Conservation (phyloP, 139 green algal species). For the Tetratostichococcus sp. region DNA sequence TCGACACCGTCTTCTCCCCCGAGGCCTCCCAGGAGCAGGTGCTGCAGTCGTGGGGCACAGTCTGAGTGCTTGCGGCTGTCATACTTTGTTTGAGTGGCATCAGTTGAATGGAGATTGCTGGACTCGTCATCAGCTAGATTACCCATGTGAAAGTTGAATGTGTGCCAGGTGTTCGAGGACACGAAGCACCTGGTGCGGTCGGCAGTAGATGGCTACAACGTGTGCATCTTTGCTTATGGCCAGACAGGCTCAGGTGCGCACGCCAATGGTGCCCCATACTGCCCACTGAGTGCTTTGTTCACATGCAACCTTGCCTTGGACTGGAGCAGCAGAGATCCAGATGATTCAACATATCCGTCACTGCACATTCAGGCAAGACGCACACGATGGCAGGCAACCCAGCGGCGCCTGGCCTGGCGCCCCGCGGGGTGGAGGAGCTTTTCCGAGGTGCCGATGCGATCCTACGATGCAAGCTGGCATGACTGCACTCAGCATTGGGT, state of each 20-base stretch:
- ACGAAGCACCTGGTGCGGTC: conserved; percentile 93
- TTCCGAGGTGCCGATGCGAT: conserved; percentile 40
- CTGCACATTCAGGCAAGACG: conserved; percentile 31
- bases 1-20: conserved; percentile 79
- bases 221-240: conserved; percentile 71
- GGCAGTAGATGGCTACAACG: conserved; percentile 84
- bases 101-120: too few species aligned
- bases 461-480: too few species aligned
- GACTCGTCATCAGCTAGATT: too few species aligned
- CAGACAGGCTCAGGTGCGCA: conserved; percentile 77
- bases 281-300: too few species aligned
- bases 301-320: too few species aligned
- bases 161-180: conserved; percentile 85
- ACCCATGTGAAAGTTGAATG: too few species aligned
- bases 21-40: conserved; percentile 65
- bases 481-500: too few species aligned
- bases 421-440: conserved; percentile 83
- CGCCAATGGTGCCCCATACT: too few species aligned
- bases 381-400: neutral
- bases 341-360: neutral
- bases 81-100: too few species aligned
- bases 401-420: conserved; percentile 73
- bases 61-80: too few species aligned
- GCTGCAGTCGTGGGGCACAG: too few species aligned
- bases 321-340: too few species aligned